phyloP scores from a whole-genome alignment of 2,329 filamentous ascomycete genomes.

The Neonectria faginata region DNA sequence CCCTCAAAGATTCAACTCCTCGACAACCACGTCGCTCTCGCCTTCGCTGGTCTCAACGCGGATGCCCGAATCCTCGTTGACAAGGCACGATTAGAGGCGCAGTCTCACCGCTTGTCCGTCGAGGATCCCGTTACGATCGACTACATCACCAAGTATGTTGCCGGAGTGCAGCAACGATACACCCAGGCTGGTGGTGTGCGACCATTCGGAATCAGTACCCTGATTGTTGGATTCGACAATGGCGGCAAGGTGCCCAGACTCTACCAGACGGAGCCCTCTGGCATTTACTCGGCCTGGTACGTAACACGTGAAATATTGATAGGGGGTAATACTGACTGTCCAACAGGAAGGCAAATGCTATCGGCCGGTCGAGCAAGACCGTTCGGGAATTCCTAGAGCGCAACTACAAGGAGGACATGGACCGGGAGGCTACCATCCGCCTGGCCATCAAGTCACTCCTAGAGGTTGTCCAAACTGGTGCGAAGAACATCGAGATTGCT shows the following conservation, averaged over 20 bases:
- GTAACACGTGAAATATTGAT: conserved; percentile 44
- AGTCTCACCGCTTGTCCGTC: conserved; percentile 95
- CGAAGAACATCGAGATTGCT: conserved; percentile 99
- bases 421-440: conserved; percentile 94
- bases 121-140: conserved; percentile 98
- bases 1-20: conserved; percentile 98
- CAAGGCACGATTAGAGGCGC: conserved; percentile 96
- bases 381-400: conserved; percentile 98
- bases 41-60: conserved; percentile 96
- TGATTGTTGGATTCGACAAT: conserved; percentile 98
- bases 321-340: conserved; percentile 27
- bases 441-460: conserved; percentile 97
- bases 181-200: conserved; percentile 98
- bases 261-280: conserved; percentile 99
- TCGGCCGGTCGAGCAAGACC: conserved; percentile 98
- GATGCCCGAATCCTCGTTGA: conserved; percentile 98
- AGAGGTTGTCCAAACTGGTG: conserved; percentile 97
- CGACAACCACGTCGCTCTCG: conserved; percentile 95
- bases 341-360: conserved; percentile 96
- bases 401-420: conserved; percentile 99
- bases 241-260: conserved; percentile 88
- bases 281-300: conserved; percentile 98
- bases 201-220: conserved; percentile 97
- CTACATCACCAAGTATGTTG: conserved; percentile 99
- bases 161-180: conserved; percentile 97